These are phyloP conservation scores for Homolaphlyctis polyrhiza DNA, from an alignment of 371 early-diverging fungal species.

Conservation along the genomic window DNA sequence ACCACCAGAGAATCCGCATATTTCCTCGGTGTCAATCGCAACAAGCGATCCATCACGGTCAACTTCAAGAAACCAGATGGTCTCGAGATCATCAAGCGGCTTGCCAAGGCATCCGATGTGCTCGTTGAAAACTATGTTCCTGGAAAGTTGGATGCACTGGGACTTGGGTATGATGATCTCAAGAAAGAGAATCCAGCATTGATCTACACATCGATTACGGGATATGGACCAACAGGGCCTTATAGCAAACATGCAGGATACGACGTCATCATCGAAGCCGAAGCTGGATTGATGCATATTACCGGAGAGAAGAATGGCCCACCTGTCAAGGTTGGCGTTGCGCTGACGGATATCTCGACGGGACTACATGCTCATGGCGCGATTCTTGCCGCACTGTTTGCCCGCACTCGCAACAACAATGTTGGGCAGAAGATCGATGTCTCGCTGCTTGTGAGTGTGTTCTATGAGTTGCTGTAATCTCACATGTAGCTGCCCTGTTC, in stretches of 20 bases:
- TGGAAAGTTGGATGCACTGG: conserved; percentile 72
- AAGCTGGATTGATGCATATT: conserved; percentile 92
- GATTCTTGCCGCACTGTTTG: conserved; percentile 79
- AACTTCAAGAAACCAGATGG: conserved; percentile 72
- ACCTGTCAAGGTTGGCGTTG: conserved; percentile 94
- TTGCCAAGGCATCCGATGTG: conserved; percentile 68
- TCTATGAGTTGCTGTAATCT: no score
- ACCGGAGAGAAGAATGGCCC: conserved; percentile 76
- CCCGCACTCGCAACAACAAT: conserved; percentile 57
- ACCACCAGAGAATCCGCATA: conserved; percentile 78
- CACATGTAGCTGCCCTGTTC: background rate
- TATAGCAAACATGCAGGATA: conserved; percentile 77
- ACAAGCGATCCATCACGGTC: conserved; percentile 83
- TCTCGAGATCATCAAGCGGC: conserved; percentile 53
- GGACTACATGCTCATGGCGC: conserved; percentile 87
- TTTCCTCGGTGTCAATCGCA: conserved; percentile 84
- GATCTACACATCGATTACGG: conserved; percentile 72
- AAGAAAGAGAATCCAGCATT: conserved; percentile 65
- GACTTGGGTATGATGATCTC: conserved; percentile 72
- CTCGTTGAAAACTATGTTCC: conserved; percentile 90
- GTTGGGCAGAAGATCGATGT: conserved; percentile 87
- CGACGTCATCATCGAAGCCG: conserved; percentile 92
- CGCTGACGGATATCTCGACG: conserved; percentile 80
- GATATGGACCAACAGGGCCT: conserved; percentile 87
- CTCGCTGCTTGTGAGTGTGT: conserved; percentile 60